A percentile compares a stretch with the other conserved stretches of the same genome.
Evolutionary conservation across 192 early-diverging fungal genomes (phyloP).

Genomic region (Spizellomyces sp.): DNA sequence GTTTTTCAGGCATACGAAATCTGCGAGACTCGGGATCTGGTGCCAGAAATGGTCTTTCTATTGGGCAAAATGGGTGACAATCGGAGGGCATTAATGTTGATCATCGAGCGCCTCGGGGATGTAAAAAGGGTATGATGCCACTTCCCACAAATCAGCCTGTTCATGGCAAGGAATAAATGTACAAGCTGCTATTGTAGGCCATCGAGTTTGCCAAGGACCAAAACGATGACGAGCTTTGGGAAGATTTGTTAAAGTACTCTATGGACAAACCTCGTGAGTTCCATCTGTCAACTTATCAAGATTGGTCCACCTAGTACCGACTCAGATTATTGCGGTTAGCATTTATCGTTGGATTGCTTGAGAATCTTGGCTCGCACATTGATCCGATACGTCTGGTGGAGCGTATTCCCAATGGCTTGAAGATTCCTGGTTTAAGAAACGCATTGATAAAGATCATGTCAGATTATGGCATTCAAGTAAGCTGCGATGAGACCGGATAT

Average conservation of each 20-base stretch:
- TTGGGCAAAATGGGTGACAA: slow-evolving; percentile 98
- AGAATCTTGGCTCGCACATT: slow-evolving; percentile 86
- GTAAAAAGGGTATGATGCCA: slow-evolving; percentile 70
- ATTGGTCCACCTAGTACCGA: slow-evolving; percentile 1
- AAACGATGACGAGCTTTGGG: slow-evolving; percentile 94
- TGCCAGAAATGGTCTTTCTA: slow-evolving; percentile 97
- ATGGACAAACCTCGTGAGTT: slow-evolving; percentile 90
- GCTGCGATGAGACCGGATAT: not conserved
- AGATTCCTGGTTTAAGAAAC: slow-evolving; percentile 78
- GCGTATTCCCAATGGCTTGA: slow-evolving; percentile 76
- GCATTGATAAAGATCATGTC: slow-evolving; percentile 87
- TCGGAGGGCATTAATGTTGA: slow-evolving; percentile 87
- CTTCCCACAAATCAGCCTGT: not conserved
- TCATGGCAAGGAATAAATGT: not conserved
- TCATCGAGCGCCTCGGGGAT: slow-evolving; percentile 87
- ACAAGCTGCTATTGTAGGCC: slow-evolving; percentile 53
- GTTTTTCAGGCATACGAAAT: slow-evolving; percentile 66
- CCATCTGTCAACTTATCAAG: not conserved
- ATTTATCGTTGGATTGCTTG: slow-evolving; percentile 90
- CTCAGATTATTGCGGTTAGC: slow-evolving; percentile 40
- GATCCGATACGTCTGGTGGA: slow-evolving; percentile 80
- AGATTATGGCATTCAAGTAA: slow-evolving; percentile 87
- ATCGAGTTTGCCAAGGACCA: slow-evolving; percentile 99
- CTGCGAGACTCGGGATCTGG: slow-evolving; percentile 83
- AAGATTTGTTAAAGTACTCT: slow-evolving; percentile 89